Percentiles rank a stretch among this genome's conserved stretches.
phyloP scores from a whole-genome alignment of 2,329 filamentous ascomycete species.

The Trichoderma hamatum region DNA sequence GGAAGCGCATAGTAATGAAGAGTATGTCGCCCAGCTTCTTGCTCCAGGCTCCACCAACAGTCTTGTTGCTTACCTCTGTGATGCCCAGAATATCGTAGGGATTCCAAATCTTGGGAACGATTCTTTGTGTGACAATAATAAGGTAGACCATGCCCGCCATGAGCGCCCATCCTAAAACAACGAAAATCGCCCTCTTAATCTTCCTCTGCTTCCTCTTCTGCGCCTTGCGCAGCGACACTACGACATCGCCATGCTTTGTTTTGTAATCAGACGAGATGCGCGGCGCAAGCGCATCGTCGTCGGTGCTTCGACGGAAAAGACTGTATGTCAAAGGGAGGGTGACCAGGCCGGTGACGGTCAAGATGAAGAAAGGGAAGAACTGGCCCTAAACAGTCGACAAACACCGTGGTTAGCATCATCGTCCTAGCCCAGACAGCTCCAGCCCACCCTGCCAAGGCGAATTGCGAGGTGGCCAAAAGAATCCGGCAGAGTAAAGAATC shows the following conservation, averaged over 20 bases:
- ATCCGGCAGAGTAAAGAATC: neutral
- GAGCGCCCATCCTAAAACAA: conserved; percentile 74
- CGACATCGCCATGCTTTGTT: conserved; percentile 79
- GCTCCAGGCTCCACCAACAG: neutral
- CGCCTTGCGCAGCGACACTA: conserved; percentile 79
- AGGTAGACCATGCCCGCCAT: conserved; percentile 93
- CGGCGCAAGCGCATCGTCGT: conserved; percentile 78
- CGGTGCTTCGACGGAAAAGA: conserved; percentile 75
- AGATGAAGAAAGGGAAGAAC: conserved; percentile 99
- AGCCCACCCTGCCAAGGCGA: conserved; percentile 20
- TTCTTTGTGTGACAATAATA: conserved; percentile 75
- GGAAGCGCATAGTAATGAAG: conserved; percentile 17
- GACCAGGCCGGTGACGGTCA: conserved; percentile 84
- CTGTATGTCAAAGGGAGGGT: conserved; percentile 90
- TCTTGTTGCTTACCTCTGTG: conserved; percentile 63
- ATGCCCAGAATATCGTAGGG: conserved; percentile 93
- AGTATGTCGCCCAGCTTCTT: neutral
- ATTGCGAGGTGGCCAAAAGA: neutral
- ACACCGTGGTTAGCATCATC: conserved; percentile 16
- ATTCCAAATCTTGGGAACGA: conserved; percentile 83
- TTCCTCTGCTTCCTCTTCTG: conserved; percentile 89
- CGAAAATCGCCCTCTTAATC: conserved; percentile 79
- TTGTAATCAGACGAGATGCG: conserved; percentile 81
- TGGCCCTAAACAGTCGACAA: conserved; percentile 64
- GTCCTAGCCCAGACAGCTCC: neutral